Base-by-base conservation (phyloP, 1,284 basidiomycete genomes). In the Tausonia pullulans region DNA sequence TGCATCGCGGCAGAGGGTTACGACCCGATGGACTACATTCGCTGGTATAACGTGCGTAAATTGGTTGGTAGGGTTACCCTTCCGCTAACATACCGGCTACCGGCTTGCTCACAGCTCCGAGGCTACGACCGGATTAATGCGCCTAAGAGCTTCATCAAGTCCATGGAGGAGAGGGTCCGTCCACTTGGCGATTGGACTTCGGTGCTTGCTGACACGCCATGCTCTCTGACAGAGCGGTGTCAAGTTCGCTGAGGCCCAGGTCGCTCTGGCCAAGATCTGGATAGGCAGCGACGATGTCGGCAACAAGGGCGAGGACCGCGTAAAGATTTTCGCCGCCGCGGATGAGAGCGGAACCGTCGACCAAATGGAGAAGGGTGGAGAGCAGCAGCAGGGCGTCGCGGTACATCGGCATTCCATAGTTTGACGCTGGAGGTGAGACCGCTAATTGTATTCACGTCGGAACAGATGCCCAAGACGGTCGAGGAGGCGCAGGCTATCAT, bases 41-140 rank as follows among this genome's bases (percentile, higher is more conserved):
- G 66, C n/a, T 70, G 55, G 57, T 66, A 62, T 49, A 72, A 73
- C 70, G 27, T 27, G 27, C 27, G 27, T 27, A 27, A 27, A 27
- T 39, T 14, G 44, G 40, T 48, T 39, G 16, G 14, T 56, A 60
- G 46, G 9, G 45, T 39, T 11, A 13, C 39, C 5, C 39, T 14
- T 41, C 5, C 27, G 39, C 49, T 55, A 5, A 58, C 61, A 10
- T 69, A 72, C 70, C 64, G 89, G 54, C 74, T 69, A 72, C 70
- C 64, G 89, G 54, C 74, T 80, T 73, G 85, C 75, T 27, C 27
- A 27, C 27, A 27, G 27, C 79, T 97, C 46, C 82, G 93, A 52
- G 80, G 86, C 2, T 96, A 94, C 74, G 94, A 97, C 73, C 82
- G 93, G 44, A 90, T 97, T 75, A 94, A 94, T 72, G 85, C 86